A percentile compares a stretch with the other conserved stretches of the same genome.
Evolutionary conservation across 2,329 filamentous ascomycete genomes (phyloP).

Genomic region (Aspergillus costaricaensis): DNA sequence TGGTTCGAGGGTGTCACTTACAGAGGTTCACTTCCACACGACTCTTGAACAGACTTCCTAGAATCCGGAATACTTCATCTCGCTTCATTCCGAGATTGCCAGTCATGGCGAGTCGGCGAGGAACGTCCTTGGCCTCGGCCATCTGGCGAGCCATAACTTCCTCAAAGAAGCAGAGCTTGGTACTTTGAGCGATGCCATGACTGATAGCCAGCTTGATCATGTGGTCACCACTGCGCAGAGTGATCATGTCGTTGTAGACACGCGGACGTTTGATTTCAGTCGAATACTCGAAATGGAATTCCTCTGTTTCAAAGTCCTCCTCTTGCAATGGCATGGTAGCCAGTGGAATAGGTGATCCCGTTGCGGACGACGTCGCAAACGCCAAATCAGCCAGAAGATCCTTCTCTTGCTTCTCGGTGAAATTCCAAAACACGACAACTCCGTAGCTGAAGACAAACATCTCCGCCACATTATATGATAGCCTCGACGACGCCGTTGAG

Average conservation of each 20-base stretch:
- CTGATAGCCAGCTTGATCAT: constrained; percentile 99
- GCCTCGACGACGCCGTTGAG: constrained; percentile 65
- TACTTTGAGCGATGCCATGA: constrained; percentile 96
- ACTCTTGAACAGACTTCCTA: constrained; percentile 87
- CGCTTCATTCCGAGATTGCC: constrained; percentile 89
- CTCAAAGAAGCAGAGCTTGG: constrained; percentile 93
- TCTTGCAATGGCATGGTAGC: constrained; percentile 79
- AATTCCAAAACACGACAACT: constrained; percentile 98
- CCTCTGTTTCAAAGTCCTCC: constrained; percentile 93
- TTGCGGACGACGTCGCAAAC: constrained; percentile 62
- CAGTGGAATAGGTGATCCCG: constrained; percentile 57
- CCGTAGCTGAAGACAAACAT: constrained; percentile 98
- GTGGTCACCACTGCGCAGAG: constrained; percentile 87
- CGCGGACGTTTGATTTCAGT: constrained; percentile 79
- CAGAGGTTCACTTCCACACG: constrained; percentile 97
- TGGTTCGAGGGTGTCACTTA: constrained; percentile 52
- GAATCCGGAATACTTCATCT: constrained; percentile 86
- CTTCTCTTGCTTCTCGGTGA: constrained; percentile 93
- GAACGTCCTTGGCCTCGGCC: constrained; percentile 87
- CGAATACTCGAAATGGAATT: constrained; percentile 98
- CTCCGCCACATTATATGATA: constrained; percentile 70
- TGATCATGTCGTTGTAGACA: constrained; percentile 99
- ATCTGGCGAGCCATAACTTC: constrained; percentile 95
- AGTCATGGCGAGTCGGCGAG: constrained; percentile 82
- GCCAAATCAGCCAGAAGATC: constrained; percentile 93